Evolutionary conservation across 1,284 basidiomycete species (phyloP), one percentile per base, ranked within the genome.

Genomic region (Macrocybe sp.): DNA sequence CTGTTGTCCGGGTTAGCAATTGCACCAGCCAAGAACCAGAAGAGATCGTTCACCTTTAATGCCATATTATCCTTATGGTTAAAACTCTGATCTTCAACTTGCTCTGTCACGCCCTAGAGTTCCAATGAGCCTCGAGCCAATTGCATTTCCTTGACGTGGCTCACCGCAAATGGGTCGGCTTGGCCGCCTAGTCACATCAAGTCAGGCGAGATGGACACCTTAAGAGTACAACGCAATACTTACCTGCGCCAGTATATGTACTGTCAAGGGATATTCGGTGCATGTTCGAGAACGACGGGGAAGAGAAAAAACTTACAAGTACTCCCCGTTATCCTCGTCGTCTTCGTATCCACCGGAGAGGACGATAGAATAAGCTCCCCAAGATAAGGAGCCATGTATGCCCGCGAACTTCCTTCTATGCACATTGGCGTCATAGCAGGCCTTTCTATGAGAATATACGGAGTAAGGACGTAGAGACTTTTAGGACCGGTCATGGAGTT

Each of bases 331-430:
- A 41, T 75, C 73, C 3, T 51, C 22, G 48, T 75, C 64, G 49
- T 75, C 73, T 37, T 68, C 65, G 44, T 75, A 75, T 7, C 64
- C 64, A 2, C 59, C 65, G 6, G 70, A 71, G 6, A 74, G 37
- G 6, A 70, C 72, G 12, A 75, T 62, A 5, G 72, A 72, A 36
- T 55, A 70, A 4, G 70, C 72, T 1, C 72, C 71, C 0, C 55
- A 8, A 7, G 37, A 32, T 16, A 41, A 41, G 31, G 41, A 50
- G 10, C 59, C 59, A 45, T 44, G 54, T 4, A 61, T 61, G 16
- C 55, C 58, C 40, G 54, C 52, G 42, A 46, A 48, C 41, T 48
- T 12, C n/a, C 40, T 38, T 40, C 14, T 41, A 40, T 55, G 50
- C 16, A 55, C 11, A 1, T 49, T 41, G 11, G 34, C 39, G 2